Evolutionary conservation across 1,139 yeast species (phyloP), one percentile per base, ranked within the genome.

Genomic region (Cylindricascospora bacillispora): DNA sequence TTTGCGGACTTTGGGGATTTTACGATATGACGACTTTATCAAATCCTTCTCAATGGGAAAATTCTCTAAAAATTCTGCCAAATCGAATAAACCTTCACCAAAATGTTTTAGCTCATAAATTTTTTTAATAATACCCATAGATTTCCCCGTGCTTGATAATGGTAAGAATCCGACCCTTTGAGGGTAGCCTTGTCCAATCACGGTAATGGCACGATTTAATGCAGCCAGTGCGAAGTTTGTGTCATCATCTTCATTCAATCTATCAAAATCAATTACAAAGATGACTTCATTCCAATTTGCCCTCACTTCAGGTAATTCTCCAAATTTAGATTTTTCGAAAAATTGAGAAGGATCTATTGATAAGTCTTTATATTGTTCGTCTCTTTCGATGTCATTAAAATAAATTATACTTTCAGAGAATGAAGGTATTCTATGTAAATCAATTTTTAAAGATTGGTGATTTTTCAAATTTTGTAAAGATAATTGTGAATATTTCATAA

Each of bases 81-180:
- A 41, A 3, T 43, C 44, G 3, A 29, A 20, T 4, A 44, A 32
- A 14, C 21, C 20, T 4, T 47, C 52, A 6, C 23, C 29, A n/a
- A n/a, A n/a, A 15, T 46, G 43, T 28, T 51, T 47, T 10, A 66
- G 43, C 30, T 61, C 57, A 29, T 63, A 57, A 12, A 69, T 49
- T 15, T 59, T 58, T 24, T 41, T 42, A 2, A 65, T 54, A 5
- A 52, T 37, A 6, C 35, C 38, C 7, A 34, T 30, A 22, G 40
- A 41, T 24, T 43, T 24, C 3, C 38, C 38, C 4, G 41, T 36
- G 15, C 37, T 40, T 3, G 29, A 27, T 10, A 80, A 39, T 0
- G 97, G 93, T 15, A 89, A 57, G 2, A 89, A 39, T 3, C 95
- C 98, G 33, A 89, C 49, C 49, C 86, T 81, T 41, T 85, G 78